Percentiles rank a stretch among this genome's conserved stretches.
phyloP scores from a whole-genome alignment of 2,329 filamentous ascomycete genomes.

The Neoascochyta sp. region DNA sequence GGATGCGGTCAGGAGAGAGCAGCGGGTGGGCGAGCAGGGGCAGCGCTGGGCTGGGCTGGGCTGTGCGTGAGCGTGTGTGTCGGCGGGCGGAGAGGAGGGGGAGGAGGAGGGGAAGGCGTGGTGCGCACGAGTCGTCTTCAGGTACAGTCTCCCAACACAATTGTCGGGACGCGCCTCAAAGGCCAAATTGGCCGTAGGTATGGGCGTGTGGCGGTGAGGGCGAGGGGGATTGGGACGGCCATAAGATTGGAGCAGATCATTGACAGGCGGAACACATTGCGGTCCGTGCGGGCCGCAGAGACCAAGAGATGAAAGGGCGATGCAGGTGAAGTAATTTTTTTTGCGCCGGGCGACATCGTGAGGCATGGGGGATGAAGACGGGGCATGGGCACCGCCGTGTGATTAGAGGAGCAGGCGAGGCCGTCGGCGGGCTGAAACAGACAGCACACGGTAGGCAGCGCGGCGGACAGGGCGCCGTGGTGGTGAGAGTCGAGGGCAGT shows the following conservation, averaged over 20 bases:
- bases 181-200: too few relatives aligned
- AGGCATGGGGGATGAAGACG: not conserved
- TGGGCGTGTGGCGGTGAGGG: conserved; percentile 20
- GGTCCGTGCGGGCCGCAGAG: conserved; percentile 20
- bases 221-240: conserved; percentile 14
- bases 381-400: not conserved
- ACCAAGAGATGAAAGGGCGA: conserved; percentile 19
- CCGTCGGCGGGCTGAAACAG: conserved; percentile 1
- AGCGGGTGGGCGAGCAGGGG: too few relatives aligned
- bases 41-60: conserved; percentile 2
- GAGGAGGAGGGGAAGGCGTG: too few relatives aligned
- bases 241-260: conserved; percentile 23
- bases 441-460: conserved; percentile 1
- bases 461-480: too few relatives aligned
- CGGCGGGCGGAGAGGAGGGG: conserved; percentile 7
- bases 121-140: not conserved
- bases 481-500: conserved; percentile 14
- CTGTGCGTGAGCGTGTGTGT: conserved; percentile 1
- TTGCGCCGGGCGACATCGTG: conserved; percentile 7
- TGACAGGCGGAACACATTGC: conserved; percentile 13
- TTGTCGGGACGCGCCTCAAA: conserved; percentile 8
- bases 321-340: conserved; percentile 8
- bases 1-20: not conserved
- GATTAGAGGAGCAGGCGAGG: conserved; percentile 17
- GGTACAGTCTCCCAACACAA: conserved; percentile 11